These are phyloP conservation scores for Emericellopsis terricola DNA, from an alignment of 495 filamentous ascomycete species.

Conservation along the genomic window DNA sequence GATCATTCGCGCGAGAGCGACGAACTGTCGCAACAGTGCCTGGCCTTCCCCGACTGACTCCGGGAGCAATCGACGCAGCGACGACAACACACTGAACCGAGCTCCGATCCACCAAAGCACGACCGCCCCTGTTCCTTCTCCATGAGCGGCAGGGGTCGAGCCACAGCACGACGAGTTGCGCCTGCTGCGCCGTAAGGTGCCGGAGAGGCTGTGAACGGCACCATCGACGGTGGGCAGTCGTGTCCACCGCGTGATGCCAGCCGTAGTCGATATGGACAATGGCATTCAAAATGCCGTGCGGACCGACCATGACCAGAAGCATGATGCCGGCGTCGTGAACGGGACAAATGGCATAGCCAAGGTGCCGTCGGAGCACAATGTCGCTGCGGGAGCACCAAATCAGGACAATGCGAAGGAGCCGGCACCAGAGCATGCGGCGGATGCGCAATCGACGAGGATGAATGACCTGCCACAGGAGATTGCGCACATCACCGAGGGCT, in stretches of 20 bases:
- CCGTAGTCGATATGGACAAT: constrained; percentile 33
- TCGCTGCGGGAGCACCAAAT: constrained; percentile 1
- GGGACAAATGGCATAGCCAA: constrained; percentile 12
- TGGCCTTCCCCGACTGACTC: too few species aligned
- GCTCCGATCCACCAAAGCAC: too few species aligned
- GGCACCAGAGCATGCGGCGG: constrained; percentile 3
- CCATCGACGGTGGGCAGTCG: constrained; percentile 1
- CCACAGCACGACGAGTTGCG: background rate
- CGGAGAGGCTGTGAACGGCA: background rate
- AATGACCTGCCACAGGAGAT: constrained; percentile 55
- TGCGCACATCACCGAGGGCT: constrained; percentile 58
- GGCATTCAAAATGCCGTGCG: constrained; percentile 23
- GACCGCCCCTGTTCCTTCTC: background rate
- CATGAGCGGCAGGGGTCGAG: background rate
- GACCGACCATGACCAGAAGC: constrained; percentile 31
- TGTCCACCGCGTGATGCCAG: constrained; percentile 15
- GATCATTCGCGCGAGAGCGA: too few species aligned
- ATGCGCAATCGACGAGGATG: constrained; percentile 12
- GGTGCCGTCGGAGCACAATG: background rate
- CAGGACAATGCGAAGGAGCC: too few species aligned
- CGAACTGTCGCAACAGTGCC: too few species aligned
- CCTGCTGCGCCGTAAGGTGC: background rate
- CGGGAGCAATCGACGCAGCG: too few species aligned
- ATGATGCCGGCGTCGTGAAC: constrained; percentile 21
- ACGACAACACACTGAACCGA: too few species aligned